These are phyloP conservation scores for Brassica napus DNA, from an alignment of 345 rosid species.

Conservation along the genomic window DNA sequence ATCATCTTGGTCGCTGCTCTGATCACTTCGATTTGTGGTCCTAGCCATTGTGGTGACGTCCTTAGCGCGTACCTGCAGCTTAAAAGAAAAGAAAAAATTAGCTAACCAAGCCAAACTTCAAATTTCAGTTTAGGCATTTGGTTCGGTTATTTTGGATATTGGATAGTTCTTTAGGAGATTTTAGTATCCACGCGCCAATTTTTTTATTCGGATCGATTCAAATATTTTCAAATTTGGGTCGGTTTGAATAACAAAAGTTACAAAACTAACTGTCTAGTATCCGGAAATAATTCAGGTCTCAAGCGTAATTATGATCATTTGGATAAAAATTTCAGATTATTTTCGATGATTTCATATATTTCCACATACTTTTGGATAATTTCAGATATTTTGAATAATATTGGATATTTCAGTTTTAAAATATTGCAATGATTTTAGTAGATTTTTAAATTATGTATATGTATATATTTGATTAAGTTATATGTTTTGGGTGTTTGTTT, in stretches of 20 bases:
- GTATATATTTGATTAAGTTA: too few relatives aligned
- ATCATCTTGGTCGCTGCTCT: conserved; percentile 54
- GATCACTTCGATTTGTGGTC: conserved; percentile 63
- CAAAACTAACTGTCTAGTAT: too few relatives aligned
- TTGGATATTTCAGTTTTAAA: too few relatives aligned
- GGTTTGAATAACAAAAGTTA: not conserved
- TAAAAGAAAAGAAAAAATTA: not conserved
- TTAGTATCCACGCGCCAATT: not conserved
- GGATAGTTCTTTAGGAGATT: not conserved
- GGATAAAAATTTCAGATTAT: too few relatives aligned
- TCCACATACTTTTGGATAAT: not conserved
- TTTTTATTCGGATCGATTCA: not conserved
- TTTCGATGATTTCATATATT: too few relatives aligned
- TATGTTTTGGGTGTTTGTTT: too few relatives aligned
- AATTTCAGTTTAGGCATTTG: not conserved
- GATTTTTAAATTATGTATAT: too few relatives aligned
- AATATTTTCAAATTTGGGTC: not conserved
- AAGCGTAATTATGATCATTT: too few relatives aligned
- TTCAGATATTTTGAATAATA: too few relatives aligned
- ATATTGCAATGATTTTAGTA: not conserved
- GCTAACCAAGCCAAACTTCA: not conserved
- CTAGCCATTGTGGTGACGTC: conserved; percentile 66
- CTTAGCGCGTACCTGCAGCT: conserved; percentile 49
- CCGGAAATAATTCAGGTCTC: too few relatives aligned
- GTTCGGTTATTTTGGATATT: not conserved